Conservation (phyloP, 2,329 filamentous ascomycete genomes). For the Colletotrichum phormii region DNA sequence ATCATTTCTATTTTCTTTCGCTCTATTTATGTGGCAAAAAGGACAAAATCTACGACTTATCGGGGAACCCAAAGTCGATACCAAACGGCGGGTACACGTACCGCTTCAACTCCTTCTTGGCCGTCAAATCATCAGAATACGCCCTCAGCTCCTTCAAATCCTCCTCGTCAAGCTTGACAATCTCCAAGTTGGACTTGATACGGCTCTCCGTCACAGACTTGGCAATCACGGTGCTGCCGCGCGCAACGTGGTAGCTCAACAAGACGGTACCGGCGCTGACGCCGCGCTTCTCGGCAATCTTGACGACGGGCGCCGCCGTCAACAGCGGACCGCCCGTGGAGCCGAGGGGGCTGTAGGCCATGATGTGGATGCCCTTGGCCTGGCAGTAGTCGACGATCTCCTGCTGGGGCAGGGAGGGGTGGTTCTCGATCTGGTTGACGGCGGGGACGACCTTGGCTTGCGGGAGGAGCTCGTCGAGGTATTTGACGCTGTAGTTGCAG, state of each 20-base stretch:
- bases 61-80: constrained; percentile 78
- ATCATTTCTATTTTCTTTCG: background rate
- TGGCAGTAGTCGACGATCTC: constrained; percentile 78
- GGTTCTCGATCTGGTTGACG: constrained; percentile 81
- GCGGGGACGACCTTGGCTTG: constrained; percentile 68
- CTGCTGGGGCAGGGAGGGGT: constrained; percentile 77
- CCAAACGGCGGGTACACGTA: constrained; percentile 79
- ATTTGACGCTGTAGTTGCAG: constrained; percentile 68
- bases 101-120: constrained; percentile 65
- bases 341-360: constrained; percentile 77
- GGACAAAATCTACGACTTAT: constrained; percentile 59
- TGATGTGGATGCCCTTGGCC: constrained; percentile 75
- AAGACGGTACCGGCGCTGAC: constrained; percentile 72
- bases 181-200: constrained; percentile 77
- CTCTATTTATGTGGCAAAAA: background rate
- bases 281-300: constrained; percentile 73
- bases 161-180: constrained; percentile 72
- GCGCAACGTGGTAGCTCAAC: constrained; percentile 77
- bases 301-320: constrained; percentile 70
- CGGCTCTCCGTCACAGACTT: constrained; percentile 77
- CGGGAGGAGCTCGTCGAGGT: constrained; percentile 66
- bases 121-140: constrained; percentile 63
- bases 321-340: constrained; percentile 74
- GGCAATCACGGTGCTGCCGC: constrained; percentile 77
- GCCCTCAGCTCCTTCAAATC: constrained; percentile 69